A percentile compares a stretch with the other conserved stretches of the same genome.
Evolutionary conservation across 345 rosid genomes (phyloP).

Genomic region (Eucalyptus urophylla): DNA sequence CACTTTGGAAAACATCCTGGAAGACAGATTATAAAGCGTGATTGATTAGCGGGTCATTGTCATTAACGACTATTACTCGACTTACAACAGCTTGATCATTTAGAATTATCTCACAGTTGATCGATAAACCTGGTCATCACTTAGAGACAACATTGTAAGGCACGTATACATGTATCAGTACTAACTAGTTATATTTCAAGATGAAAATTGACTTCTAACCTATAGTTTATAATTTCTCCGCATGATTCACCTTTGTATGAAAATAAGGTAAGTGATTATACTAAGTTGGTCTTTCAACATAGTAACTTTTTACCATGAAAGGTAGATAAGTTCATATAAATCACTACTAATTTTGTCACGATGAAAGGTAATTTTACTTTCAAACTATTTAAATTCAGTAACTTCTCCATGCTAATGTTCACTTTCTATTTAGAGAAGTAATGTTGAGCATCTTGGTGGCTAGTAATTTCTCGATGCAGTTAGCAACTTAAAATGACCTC

Average conservation of each 20-base stretch:
- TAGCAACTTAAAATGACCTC: background rate
- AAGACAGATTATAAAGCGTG: background rate
- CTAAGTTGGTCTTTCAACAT: background rate
- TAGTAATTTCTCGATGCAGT: background rate
- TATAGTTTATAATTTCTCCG: background rate
- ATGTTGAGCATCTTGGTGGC: background rate
- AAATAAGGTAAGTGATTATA: background rate
- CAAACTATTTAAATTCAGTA: background rate
- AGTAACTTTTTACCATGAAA: background rate
- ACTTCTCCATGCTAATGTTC: background rate
- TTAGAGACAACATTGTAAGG: background rate
- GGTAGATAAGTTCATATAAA: background rate
- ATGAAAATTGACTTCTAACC: background rate
- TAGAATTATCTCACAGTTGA: background rate
- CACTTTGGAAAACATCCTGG: background rate
- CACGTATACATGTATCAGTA: background rate
- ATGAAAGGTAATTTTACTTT: background rate
- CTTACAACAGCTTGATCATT: background rate
- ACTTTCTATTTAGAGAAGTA: background rate
- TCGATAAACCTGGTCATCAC: background rate
- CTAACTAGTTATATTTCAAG: background rate
- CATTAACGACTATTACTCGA: background rate
- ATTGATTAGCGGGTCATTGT: background rate
- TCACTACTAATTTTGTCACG: background rate
- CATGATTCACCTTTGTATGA: background rate